Percentiles rank a stretch among this genome's conserved stretches.
Conservation (phyloP, 805 yeast genomes). For the Lipomyces spencermartinsiae region DNA sequence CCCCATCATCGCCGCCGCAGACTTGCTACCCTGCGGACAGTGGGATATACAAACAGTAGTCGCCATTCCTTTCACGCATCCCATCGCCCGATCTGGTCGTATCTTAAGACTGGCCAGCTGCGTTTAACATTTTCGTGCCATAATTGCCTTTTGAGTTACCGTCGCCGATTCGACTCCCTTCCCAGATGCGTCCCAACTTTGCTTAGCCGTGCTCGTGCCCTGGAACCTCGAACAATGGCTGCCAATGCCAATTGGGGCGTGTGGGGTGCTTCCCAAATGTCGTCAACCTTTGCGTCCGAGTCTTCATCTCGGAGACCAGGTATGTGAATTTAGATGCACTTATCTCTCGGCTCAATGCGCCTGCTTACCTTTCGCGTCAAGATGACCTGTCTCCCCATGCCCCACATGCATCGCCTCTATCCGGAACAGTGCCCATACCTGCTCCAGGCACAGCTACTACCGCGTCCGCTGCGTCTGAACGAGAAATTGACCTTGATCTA, state of each 20-base stretch:
- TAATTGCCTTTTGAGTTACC: neutral
- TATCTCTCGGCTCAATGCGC: neutral
- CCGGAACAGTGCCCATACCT: constrained; percentile 14
- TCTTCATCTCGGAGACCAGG: constrained; percentile 16
- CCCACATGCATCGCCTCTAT: constrained; percentile 22
- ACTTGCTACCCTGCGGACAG: neutral
- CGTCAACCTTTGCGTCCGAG: constrained; percentile 17
- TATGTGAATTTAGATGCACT: neutral
- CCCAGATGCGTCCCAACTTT: neutral
- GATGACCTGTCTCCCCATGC: constrained; percentile 27
- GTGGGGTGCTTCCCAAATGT: constrained; percentile 36
- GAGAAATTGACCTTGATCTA: constrained; percentile 35
- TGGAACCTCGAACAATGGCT: constrained; percentile 25
- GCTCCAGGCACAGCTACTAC: constrained; percentile 10
- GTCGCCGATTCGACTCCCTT: neutral
- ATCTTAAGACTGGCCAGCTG: neutral
- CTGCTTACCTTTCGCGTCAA: neutral
- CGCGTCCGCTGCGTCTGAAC: constrained; percentile 23
- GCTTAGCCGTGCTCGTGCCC: neutral
- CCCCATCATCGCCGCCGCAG: constrained; percentile 5
- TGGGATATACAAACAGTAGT: neutral
- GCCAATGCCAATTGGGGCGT: constrained; percentile 38
- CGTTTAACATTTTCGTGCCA: neutral
- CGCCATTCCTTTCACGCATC: neutral
- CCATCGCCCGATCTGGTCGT: neutral